phyloP scores from a whole-genome alignment of 768 basidiomycete genomes.

The Galerina sulciceps region DNA sequence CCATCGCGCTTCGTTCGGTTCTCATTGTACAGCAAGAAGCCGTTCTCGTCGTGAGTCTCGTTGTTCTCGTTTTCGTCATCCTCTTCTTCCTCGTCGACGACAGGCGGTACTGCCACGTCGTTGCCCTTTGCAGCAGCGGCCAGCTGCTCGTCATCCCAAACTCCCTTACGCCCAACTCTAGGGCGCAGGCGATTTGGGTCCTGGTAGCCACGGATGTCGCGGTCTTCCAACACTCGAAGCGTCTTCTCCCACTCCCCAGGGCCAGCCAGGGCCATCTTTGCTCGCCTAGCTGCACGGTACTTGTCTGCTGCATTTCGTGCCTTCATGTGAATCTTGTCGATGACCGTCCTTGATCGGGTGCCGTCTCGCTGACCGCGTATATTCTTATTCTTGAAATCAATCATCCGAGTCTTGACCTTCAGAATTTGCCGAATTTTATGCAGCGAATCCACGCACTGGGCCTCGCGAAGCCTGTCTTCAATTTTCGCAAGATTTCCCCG shows the following conservation, averaged over 20 bases:
- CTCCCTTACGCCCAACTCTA: conserved; percentile 14
- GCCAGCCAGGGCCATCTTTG: conserved; percentile 12
- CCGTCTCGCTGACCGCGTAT: conserved; percentile 4
- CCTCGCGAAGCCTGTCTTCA: conserved; percentile 6
- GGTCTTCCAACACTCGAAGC: conserved; percentile 3
- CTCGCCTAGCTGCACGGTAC: conserved; percentile 9
- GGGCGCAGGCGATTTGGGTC: conserved; percentile 5
- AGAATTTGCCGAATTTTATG: conserved; percentile 1
- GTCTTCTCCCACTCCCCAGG: conserved; percentile 15
- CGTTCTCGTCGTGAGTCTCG: background rate
- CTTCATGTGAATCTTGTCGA: conserved; percentile 11
- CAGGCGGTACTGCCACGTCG: background rate
- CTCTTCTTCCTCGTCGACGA: background rate
- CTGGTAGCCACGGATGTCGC: conserved; percentile 16
- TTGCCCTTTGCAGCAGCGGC: background rate
- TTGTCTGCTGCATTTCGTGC: background rate
- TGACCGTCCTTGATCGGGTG: background rate
- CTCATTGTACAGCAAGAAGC: background rate
- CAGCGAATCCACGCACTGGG: conserved; percentile 11
- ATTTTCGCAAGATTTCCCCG: background rate
- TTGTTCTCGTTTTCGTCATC: background rate
- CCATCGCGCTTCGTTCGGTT: conserved; percentile 1
- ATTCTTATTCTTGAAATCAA: conserved; percentile 9
- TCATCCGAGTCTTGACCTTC: conserved; percentile 10
- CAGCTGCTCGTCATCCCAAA: conserved; percentile 18